phyloP scores from a whole-genome alignment of 495 filamentous ascomycete genomes.

The Podospora pseudoanserina region DNA sequence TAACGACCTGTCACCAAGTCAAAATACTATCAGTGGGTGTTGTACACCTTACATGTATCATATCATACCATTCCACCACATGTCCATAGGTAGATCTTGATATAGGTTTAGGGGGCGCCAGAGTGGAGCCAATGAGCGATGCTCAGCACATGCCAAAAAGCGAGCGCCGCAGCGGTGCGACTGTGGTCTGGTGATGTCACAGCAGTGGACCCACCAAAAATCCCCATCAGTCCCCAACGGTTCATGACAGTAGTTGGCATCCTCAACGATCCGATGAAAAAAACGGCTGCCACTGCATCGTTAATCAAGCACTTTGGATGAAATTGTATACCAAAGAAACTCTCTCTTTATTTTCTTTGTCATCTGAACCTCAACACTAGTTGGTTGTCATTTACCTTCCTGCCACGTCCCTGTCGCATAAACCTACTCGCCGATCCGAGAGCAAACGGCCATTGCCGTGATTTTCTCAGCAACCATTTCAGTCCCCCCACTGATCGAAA shows the following conservation, averaged over 20 bases:
- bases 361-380: neutral
- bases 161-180: neutral
- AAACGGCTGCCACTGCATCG: constrained; percentile 6
- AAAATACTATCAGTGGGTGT: neutral
- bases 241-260: neutral
- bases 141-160: neutral
- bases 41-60: neutral
- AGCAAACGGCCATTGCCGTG: neutral
- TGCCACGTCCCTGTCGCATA: neutral
- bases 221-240: constrained; percentile 6
- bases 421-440: neutral
- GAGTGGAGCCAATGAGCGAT: constrained; percentile 1
- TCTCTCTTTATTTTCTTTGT: neutral
- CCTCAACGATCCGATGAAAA: constrained; percentile 5
- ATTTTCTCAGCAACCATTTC: neutral
- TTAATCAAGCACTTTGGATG: neutral
- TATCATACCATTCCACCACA: neutral
- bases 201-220: constrained; percentile 7
- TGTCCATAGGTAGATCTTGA: neutral
- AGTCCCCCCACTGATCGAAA: neutral
- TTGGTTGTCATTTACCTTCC: neutral
- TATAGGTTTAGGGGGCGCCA: neutral
- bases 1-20: neutral
- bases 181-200: constrained; percentile 25
- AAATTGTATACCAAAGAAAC: neutral